phyloP scores from a whole-genome alignment of 2,329 filamentous ascomycete species.

The Aaosphaeria pasadenensis region DNA sequence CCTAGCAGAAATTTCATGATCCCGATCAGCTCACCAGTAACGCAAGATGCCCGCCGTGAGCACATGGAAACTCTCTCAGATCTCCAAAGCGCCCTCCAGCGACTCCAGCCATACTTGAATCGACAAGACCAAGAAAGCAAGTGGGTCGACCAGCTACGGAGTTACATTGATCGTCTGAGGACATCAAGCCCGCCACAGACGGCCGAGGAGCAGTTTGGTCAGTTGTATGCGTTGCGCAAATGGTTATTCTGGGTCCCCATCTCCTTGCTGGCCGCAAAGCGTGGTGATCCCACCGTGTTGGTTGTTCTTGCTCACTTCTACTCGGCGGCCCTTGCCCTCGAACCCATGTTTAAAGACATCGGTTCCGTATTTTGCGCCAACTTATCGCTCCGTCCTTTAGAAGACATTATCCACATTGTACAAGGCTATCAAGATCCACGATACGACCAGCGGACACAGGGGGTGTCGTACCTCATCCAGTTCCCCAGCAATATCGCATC shows the following conservation, averaged over 20 bases:
- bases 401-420: slow-evolving; percentile 78
- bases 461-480: slow-evolving; percentile 46
- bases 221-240: slow-evolving; percentile 80
- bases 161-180: slow-evolving; percentile 46
- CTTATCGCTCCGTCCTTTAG: slow-evolving; percentile 74
- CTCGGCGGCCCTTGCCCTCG: slow-evolving; percentile 80
- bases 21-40: slow-evolving; percentile 63
- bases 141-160: slow-evolving; percentile 48
- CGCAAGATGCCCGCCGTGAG: slow-evolving; percentile 55
- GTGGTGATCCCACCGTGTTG: slow-evolving; percentile 72
- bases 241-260: slow-evolving; percentile 98
- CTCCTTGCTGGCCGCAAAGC: slow-evolving; percentile 72
- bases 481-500: slow-evolving; percentile 44
- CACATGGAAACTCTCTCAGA: slow-evolving; percentile 48
- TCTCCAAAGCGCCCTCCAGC: slow-evolving; percentile 42
- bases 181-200: slow-evolving; percentile 41
- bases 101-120: slow-evolving; percentile 42
- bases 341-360: slow-evolving; percentile 88
- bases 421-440: slow-evolving; percentile 45
- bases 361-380: slow-evolving; percentile 73
- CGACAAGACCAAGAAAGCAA: slow-evolving; percentile 46
- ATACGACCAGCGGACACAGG: slow-evolving; percentile 41
- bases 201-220: slow-evolving; percentile 83
- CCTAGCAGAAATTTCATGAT: slow-evolving; percentile 49
- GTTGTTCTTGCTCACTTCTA: slow-evolving; percentile 90